Conservation (phyloP, 2,329 filamentous ascomycete species). For the Phialemonium atrogriseum region DNA sequence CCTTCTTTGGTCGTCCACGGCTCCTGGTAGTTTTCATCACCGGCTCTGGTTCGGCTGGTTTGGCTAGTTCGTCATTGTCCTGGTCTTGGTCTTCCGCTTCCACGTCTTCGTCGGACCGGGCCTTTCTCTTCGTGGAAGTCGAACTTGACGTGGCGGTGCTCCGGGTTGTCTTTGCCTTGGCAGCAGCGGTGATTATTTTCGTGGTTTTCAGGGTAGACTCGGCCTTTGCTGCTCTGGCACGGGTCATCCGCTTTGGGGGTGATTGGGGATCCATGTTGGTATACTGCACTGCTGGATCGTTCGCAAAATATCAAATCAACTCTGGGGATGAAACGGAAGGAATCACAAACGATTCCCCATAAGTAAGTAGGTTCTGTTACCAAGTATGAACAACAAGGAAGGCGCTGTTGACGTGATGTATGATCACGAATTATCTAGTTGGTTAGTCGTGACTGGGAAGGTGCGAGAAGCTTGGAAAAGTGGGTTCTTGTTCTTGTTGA, state of each 20-base stretch:
- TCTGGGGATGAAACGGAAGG: not conserved
- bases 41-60: conserved; percentile 9
- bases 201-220: conserved; percentile 28
- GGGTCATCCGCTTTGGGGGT: conserved; percentile 52
- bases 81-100: conserved; percentile 37
- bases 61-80: conserved; percentile 22
- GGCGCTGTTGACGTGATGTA: not conserved
- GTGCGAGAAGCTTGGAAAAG: no score
- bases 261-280: conserved; percentile 42
- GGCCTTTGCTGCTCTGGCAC: conserved; percentile 34
- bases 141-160: conserved; percentile 27
- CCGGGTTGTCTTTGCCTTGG: conserved; percentile 35
- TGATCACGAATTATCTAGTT: no score
- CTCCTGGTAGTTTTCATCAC: conserved; percentile 25
- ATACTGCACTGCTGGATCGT: not conserved
- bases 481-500: no score
- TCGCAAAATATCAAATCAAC: not conserved
- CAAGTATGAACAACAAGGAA: conserved; percentile 2
- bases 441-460: no score
- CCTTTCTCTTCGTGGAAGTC: conserved; percentile 41
- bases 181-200: conserved; percentile 39
- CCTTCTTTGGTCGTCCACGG: conserved; percentile 40
- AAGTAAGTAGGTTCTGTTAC: not conserved
- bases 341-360: not conserved
- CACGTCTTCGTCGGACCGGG: conserved; percentile 42